Base-by-base conservation (phyloP, 768 basidiomycete genomes). In the Pleurotus tuoliensis region DNA sequence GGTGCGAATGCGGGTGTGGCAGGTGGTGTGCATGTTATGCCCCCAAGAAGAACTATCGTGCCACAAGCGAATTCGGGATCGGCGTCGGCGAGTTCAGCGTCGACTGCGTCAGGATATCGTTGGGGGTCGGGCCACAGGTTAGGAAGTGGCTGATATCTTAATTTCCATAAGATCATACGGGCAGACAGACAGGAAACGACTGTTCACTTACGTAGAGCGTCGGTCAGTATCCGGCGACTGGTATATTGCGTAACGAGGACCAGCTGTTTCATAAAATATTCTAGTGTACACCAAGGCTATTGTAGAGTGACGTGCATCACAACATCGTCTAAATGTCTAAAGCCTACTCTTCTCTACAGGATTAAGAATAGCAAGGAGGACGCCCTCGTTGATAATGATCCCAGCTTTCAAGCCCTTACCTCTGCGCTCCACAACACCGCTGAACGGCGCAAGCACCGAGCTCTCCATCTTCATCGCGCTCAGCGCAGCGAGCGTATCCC, bases 41-140 rank as follows among this genome's bases (percentile, higher is more conserved):
- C 86, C 3, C 87, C 87, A 2, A 72, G 82, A 58, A 67, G 68
- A 15, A 56, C 64, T 18, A 39, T 62, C 34, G 50, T 44, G 12
- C 59, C 60, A 7, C 15, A 18, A 16, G 43, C 39, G 37, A 46
- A 22, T 37, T 18, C 46, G 45, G 56, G 47, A 11, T 56, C 61
- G 24, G 46, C 61, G 34, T 34, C 30, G 30, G 30, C 30, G 30
- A 34, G 30, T 34, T 34, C 30, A 11, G 37, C 56, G 6, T 48
- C 16, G 9, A 55, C 60, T 24, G 57, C 59, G 20, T 54, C 59
- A 38, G 71, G 67, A 11, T 58, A 73, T 64, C 62, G 61, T 16
- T 88, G 86, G 86, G 86, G 86, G 8, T 59, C 70, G 13, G 86
- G 86, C 11, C 63, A 78, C 9, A 73, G 82, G 51, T 65, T 85